Conservation (phyloP, 495 filamentous ascomycete genomes). For the Astrocystis sublimbata region DNA sequence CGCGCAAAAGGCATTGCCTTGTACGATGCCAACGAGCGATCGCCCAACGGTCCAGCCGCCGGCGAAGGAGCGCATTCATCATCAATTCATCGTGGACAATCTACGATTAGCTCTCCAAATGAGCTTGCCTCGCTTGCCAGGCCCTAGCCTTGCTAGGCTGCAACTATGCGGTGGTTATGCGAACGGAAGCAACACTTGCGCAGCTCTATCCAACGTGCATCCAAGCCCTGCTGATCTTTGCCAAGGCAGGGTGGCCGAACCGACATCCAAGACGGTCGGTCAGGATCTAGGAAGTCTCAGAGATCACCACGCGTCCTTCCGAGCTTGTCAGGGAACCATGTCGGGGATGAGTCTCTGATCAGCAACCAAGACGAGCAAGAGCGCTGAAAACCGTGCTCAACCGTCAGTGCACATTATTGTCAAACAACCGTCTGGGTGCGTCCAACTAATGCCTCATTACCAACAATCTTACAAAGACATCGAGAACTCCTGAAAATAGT, state of each 20-base stretch:
- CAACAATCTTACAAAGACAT: not conserved
- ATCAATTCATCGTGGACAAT: not conserved
- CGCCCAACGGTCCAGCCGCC: not conserved
- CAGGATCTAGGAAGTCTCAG: not conserved
- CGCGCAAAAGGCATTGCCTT: too few relatives aligned
- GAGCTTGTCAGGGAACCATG: not conserved
- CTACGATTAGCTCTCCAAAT: too few relatives aligned
- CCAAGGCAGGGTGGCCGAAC: not conserved
- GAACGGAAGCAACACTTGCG: not conserved
- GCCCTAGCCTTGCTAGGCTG: not conserved
- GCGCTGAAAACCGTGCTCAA: not conserved
- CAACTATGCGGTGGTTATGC: not conserved
- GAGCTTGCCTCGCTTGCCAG: not conserved
- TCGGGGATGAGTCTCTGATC: too few relatives aligned
- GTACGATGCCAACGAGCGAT: not conserved
- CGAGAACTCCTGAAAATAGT: conserved; percentile 8
- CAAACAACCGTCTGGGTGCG: conserved; percentile 9
- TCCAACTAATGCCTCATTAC: conserved; percentile 1
- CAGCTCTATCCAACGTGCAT: not conserved
- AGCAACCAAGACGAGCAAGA: not conserved
- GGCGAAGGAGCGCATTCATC: not conserved
- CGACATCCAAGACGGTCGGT: not conserved
- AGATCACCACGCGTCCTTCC: not conserved
- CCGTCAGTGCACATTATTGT: too few relatives aligned
- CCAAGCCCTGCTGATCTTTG: conserved; percentile 2